A percentile compares a stretch with the other conserved stretches of the same genome.
These are phyloP conservation scores for Nelumbo lutea DNA, from an alignment of 164 flowering plant genomes.

Conservation along the genomic window DNA sequence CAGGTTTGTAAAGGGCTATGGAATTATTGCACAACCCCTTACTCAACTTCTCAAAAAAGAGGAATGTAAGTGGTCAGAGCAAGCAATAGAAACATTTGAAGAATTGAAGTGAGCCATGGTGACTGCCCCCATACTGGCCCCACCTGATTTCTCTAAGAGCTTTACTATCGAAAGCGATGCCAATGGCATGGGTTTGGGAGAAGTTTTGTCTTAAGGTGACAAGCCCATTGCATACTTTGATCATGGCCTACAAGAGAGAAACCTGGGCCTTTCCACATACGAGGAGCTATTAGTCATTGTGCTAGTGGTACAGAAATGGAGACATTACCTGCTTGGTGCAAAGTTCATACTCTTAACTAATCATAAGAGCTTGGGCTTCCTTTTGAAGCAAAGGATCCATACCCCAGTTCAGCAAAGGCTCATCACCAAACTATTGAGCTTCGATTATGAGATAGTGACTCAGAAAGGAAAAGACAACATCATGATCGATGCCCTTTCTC, in stretches of 20 bases:
- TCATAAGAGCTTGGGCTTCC: neutral
- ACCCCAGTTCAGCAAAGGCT: conserved; percentile 1
- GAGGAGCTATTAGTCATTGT: neutral
- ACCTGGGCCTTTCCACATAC: neutral
- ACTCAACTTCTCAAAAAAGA: no score
- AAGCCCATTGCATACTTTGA: neutral
- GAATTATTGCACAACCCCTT: no score
- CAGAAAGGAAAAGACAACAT: conserved; percentile 4
- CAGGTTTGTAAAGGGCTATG: no score
- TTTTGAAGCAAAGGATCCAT: conserved; percentile 1
- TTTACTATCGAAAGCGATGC: conserved; percentile 5
- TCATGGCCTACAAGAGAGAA: neutral
- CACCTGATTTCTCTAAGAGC: no score
- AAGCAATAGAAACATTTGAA: no score
- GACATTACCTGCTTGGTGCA: neutral
- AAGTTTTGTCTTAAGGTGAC: neutral
- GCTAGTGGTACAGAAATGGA: neutral
- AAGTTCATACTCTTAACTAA: neutral
- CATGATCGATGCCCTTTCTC: neutral
- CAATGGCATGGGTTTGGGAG: neutral
- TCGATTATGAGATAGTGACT: neutral
- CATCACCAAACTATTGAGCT: conserved; percentile 7
- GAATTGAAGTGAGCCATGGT: no score
- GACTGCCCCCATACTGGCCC: no score
- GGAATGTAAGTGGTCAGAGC: no score